A percentile compares a stretch with the other conserved stretches of the same genome.
Evolutionary conservation across 2,329 filamentous ascomycete genomes (phyloP).

Genomic region (Penicillium sp.): DNA sequence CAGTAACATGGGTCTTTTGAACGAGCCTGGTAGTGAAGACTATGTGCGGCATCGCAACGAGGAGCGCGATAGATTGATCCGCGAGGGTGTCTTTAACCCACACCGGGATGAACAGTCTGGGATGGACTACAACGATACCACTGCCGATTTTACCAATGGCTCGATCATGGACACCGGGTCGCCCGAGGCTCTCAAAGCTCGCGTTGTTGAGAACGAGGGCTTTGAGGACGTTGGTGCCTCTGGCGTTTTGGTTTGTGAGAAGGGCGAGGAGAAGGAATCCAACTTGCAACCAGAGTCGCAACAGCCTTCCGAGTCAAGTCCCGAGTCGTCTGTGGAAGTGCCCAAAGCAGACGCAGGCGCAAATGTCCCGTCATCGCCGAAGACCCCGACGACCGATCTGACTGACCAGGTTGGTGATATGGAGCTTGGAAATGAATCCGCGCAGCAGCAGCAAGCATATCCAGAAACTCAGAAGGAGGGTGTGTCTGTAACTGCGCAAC

Average conservation of each 20-base stretch:
- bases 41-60: constrained; percentile 78
- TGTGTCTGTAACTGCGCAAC: constrained; percentile 54
- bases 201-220: constrained; percentile 83
- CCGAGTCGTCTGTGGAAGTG: constrained; percentile 15
- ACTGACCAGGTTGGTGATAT: constrained; percentile 61
- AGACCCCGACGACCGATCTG: constrained; percentile 52
- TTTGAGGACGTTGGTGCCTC: constrained; percentile 83
- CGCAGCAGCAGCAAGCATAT: constrained; percentile 13
- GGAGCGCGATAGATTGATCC: constrained; percentile 78
- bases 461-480: constrained; percentile 16
- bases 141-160: constrained; percentile 48
- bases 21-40: constrained; percentile 86
- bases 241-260: constrained; percentile 73
- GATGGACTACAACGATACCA: constrained; percentile 60
- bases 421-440: constrained; percentile 52
- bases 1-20: constrained; percentile 96
- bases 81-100: constrained; percentile 69
- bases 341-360: not conserved
- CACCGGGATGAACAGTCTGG: constrained; percentile 53
- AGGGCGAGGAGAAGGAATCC: constrained; percentile 57
- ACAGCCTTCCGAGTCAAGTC: constrained; percentile 22
- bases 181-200: constrained; percentile 71
- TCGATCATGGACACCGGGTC: constrained; percentile 52
- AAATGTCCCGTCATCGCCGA: not conserved
- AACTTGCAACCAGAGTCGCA: constrained; percentile 11